These are phyloP conservation scores for Metschnikowia peoriensis DNA, from an alignment of 805 yeast genomes.

Conservation along the genomic window DNA sequence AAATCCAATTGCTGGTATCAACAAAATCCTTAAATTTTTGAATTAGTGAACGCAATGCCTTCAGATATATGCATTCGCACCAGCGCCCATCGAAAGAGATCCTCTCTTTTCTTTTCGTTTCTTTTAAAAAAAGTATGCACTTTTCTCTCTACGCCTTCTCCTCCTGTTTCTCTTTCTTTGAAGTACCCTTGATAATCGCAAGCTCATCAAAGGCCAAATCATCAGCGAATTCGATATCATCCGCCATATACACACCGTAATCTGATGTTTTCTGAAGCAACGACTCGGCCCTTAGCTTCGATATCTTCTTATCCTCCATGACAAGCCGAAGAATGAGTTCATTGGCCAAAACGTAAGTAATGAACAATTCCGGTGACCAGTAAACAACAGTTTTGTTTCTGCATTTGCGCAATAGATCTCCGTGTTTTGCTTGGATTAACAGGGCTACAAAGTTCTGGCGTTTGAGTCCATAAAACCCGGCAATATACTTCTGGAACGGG, in stretches of 20 bases:
- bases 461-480: constrained; percentile 61
- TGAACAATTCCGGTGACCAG: constrained; percentile 60
- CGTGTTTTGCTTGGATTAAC: constrained; percentile 27
- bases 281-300: constrained; percentile 45
- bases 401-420: constrained; percentile 23
- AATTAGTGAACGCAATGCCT: no score
- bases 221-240: constrained; percentile 27
- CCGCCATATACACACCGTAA: constrained; percentile 43
- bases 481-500: constrained; percentile 45
- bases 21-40: no score
- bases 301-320: constrained; percentile 41
- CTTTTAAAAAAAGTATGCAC: no score
- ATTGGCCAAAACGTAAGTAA: constrained; percentile 59
- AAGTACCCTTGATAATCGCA: neutral
- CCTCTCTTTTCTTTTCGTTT: no score
- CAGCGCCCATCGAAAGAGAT: no score
- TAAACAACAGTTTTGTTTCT: constrained; percentile 49
- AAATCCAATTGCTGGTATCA: no score
- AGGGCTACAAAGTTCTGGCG: constrained; percentile 53
- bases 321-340: constrained; percentile 55
- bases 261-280: constrained; percentile 47
- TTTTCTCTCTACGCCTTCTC: neutral
- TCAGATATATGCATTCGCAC: no score
- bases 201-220: constrained; percentile 24
- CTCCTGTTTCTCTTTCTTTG: neutral